Base-by-base conservation (phyloP, 345 rosid genomes). In the Acer yangbiense region DNA sequence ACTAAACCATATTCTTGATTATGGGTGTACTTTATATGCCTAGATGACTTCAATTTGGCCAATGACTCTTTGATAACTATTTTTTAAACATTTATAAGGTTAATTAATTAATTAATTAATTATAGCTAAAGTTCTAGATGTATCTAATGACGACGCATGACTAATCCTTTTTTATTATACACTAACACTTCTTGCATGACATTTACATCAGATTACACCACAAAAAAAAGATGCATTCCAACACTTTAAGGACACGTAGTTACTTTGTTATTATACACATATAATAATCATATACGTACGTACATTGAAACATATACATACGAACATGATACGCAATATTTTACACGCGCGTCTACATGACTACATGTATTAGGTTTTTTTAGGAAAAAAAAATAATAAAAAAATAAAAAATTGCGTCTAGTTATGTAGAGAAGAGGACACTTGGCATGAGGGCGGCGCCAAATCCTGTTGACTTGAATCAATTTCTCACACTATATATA, bases 391-490 rank as follows among this genome's bases (percentile, higher is more conserved):
- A 57, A n/a, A 35, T 4, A 35, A 4, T 35, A 3, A 57, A 57
- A 20, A 39, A 20, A 16, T 0, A 64, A 3, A 58, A 41, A 18
- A 2, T 13, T 4, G 17, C 18, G 54, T 46, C 25, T 39, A 35
- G 39, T 35, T 35, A 35, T 35, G 39, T 35, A 35, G 39, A 35
- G 7, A 0, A 35, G 39, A 35, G 39, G 68, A 20, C 50, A 70
- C 68, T 27, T 72, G 65, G 58, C 81, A 76, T 44, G 44, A 73
- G 86, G 85, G 23, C 86, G 83, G 92, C 89, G 83, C 83, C 88
- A 84, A 86, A 83, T 86, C 65, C 46, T 69, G 14, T 87, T 84
- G 92, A 87, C 87, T 79, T 83, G 16, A 71, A 76, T 57, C 70
- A 46, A 66, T 6, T 43, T 41, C 32, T 12, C 60, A 23, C 29